Percentiles rank a stretch among this genome's conserved stretches.
These are phyloP conservation scores for Pezizomycotina sp. DNA, from an alignment of 2,329 filamentous ascomycete genomes.

Conservation along the genomic window DNA sequence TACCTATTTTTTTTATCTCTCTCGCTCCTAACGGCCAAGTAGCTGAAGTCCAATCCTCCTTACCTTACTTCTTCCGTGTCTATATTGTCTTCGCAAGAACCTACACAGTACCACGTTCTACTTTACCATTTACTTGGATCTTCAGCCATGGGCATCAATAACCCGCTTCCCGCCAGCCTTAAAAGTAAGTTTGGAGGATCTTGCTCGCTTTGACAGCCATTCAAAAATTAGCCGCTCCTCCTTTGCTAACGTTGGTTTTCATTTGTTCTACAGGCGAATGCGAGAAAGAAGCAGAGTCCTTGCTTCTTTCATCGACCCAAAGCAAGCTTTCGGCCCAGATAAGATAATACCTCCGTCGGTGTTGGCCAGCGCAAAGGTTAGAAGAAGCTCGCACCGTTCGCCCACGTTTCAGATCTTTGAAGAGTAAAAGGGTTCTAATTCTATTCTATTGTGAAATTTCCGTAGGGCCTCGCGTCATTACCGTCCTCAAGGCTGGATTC, in stretches of 20 bases:
- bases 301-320: conserved; percentile 81
- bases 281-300: conserved; percentile 92
- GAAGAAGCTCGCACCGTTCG: conserved; percentile 5
- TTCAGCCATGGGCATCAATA: conserved; percentile 34
- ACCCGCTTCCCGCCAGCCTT: conserved; percentile 39
- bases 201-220: conserved; percentile 8
- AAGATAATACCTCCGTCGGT: conserved; percentile 89
- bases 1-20: too few relatives aligned
- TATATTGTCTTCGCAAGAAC: too few relatives aligned
- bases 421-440: background rate
- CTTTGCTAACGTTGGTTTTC: conserved; percentile 26
- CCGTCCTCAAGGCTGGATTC: conserved; percentile 75
- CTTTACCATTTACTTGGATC: too few relatives aligned
- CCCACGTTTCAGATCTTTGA: background rate
- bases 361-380: conserved; percentile 77
- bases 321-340: conserved; percentile 84
- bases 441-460: too few relatives aligned
- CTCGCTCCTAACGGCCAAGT: too few relatives aligned
- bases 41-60: too few relatives aligned
- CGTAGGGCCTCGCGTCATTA: conserved; percentile 65
- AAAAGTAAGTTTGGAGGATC: conserved; percentile 31
- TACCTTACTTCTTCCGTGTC: too few relatives aligned
- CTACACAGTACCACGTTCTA: too few relatives aligned
- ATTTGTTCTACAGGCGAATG: conserved; percentile 57
- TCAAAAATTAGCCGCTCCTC: conserved; percentile 6